phyloP scores from a whole-genome alignment of 208 protist species.

The Acanthamoeba quina region DNA sequence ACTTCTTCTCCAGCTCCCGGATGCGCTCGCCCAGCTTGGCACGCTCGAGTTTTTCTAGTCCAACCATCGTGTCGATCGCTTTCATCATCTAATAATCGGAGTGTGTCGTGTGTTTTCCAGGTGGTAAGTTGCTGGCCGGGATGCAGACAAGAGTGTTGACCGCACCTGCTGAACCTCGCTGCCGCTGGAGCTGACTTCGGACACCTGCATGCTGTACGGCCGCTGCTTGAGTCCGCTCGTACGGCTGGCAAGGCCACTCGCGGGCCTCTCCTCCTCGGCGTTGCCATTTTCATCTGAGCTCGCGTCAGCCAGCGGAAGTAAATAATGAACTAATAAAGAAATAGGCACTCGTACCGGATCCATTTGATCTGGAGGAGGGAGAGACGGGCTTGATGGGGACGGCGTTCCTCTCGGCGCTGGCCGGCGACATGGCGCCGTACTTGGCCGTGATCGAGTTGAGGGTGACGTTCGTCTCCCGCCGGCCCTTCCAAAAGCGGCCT shows the following conservation, averaged over 20 bases:
- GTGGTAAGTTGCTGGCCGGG: neutral
- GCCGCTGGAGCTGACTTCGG: neutral
- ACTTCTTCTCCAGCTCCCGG: neutral
- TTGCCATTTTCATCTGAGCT: neutral
- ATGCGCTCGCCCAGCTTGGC: constrained; percentile 18
- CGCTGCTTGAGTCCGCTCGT: neutral
- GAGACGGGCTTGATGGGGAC: neutral
- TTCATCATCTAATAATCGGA: constrained; percentile 13
- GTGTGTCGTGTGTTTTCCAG: neutral
- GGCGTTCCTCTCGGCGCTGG: constrained; percentile 27
- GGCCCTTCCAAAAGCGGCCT: constrained; percentile 21
- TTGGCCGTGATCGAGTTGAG: constrained; percentile 50
- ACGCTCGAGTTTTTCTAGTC: constrained; percentile 7
- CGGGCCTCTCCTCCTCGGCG: neutral
- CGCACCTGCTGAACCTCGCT: constrained; percentile 30
- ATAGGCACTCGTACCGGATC: neutral
- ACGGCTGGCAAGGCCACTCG: neutral
- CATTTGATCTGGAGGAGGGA: neutral
- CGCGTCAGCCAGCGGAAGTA: neutral
- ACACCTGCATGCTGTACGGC: constrained; percentile 31
- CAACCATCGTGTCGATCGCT: constrained; percentile 24
- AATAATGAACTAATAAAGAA: neutral
- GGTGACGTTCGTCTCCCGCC: neutral
- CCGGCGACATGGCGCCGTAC: constrained; percentile 12
- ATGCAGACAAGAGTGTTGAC: neutral